Evolutionary conservation across 2,329 filamentous ascomycete genomes (phyloP), one percentile per base, ranked within the genome.

Genomic region (Cryphonectria radicalis): DNA sequence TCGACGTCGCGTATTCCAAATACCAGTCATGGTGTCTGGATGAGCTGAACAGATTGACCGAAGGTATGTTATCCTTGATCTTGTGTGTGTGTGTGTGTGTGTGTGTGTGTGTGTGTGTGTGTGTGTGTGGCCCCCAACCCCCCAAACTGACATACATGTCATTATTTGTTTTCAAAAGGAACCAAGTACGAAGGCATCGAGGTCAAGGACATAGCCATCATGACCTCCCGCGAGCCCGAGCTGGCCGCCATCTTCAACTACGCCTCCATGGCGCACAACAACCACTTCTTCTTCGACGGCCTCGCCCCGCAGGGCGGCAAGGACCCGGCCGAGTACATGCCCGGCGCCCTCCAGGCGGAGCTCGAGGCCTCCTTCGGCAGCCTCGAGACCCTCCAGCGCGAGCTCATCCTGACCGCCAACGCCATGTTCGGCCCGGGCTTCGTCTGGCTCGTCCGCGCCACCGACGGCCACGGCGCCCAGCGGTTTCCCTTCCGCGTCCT

Each of bases 371-470:
- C 90, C 77, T 98, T 97, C 84, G 92, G 92, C 79, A 94, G 91
- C 77, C 85, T 97, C 76, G 92, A 97, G 75, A 95, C 92, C 42
- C 89, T 99, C 72, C 90, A 90, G 79, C 86, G 87, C 76, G 93
- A 96, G 80, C 90, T 99, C 82, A 82, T 96, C 78, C 85, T 91
- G 74, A 97, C 92, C 57, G 95, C 95, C 71, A 87, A 89, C 75
- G 88, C 90, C 83, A 98, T 98, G 94, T 98, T 99, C 84, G 96
- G 95, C 69, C 95, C 95, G 0, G 96, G 96, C 75, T 98, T 97
- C 83, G 92, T 98, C 79, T 99, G 96, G 96, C 91, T 99, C 73
- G 93, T 98, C 78, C 76, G 81, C 68, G 78, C 80, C 72, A 77
- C 76, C 79, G 85, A 84, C 76, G 72, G 73, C 53, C 74, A 73